Conservation (phyloP, 2,329 filamentous ascomycete genomes). For the Penicillium sp. region DNA sequence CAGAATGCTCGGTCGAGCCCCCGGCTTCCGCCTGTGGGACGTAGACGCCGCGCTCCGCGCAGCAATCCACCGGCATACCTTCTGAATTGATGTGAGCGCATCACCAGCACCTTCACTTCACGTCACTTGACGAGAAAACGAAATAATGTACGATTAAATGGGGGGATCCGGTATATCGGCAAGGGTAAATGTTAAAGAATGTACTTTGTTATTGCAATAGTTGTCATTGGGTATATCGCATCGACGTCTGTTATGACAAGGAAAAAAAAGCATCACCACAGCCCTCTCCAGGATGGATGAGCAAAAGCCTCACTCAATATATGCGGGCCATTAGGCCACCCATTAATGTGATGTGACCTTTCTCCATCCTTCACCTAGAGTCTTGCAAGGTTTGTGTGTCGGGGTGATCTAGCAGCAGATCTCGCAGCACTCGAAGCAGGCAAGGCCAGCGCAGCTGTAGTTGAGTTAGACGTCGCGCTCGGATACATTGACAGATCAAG, state of each 20-base stretch:
- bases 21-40: constrained; percentile 35
- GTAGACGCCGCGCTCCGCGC: constrained; percentile 35
- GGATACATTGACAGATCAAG: not conserved
- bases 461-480: not conserved
- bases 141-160: not conserved
- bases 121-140: not conserved
- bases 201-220: constrained; percentile 14
- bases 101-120: not conserved
- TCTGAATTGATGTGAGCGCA: not conserved
- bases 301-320: not conserved
- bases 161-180: not conserved
- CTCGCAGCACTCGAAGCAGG: constrained; percentile 39
- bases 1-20: constrained; percentile 38
- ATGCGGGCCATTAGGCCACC: not conserved
- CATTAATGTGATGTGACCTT: not conserved
- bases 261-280: not conserved
- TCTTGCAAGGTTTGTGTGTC: not conserved
- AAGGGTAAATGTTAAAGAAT: not conserved
- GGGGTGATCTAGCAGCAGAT: constrained; percentile 33
- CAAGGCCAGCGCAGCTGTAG: constrained; percentile 35
- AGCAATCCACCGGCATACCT: constrained; percentile 19
- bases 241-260: constrained; percentile 11
- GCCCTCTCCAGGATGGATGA: not conserved
- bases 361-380: not conserved
- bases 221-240: constrained; percentile 24